A percentile compares a stretch with the other conserved stretches of the same genome.
Evolutionary conservation across 1,284 basidiomycete species (phyloP).

Genomic region (Apiotrichum porosum): DNA sequence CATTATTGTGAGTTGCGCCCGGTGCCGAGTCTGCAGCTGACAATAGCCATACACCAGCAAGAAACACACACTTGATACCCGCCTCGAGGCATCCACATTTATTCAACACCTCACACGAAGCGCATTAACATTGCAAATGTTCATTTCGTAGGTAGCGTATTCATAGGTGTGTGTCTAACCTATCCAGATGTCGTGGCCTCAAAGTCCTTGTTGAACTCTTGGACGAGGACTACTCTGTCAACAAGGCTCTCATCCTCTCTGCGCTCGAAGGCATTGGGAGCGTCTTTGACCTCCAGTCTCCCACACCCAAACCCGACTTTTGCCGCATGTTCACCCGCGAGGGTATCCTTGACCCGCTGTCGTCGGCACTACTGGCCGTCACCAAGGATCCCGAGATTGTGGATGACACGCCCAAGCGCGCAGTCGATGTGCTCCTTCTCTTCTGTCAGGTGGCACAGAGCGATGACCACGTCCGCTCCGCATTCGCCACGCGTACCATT

Average conservation of each 20-base stretch:
- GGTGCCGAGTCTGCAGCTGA: neutral
- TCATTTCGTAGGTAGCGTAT: conserved; percentile 82
- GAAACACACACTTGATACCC: conserved; percentile 85
- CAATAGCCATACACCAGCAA: conserved; percentile 77
- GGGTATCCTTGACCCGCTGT: conserved; percentile 86
- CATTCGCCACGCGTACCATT: conserved; percentile 81
- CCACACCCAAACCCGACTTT: conserved; percentile 95
- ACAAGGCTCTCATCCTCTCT: conserved; percentile 84
- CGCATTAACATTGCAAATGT: conserved; percentile 91
- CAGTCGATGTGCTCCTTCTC: conserved; percentile 82
- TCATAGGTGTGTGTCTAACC: too few species aligned
- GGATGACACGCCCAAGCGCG: conserved; percentile 75
- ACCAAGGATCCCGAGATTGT: conserved; percentile 66
- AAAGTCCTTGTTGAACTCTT: conserved; percentile 91
- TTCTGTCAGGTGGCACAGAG: conserved; percentile 95
- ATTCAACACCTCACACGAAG: conserved; percentile 87
- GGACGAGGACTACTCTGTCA: conserved; percentile 89
- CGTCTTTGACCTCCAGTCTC: conserved; percentile 88
- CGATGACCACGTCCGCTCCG: conserved; percentile 85
- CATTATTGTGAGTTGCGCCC: conserved; percentile 68
- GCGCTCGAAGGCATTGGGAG: conserved; percentile 90
- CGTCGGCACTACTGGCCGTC: conserved; percentile 80
- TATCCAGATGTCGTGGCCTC: conserved; percentile 75
- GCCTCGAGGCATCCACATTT: conserved; percentile 91
- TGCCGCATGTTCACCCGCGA: conserved; percentile 97